Evolutionary conservation across 2,329 filamentous ascomycete genomes (phyloP), one percentile per base, ranked within the genome.

Genomic region (Tolypocladium ophioglossoides): DNA sequence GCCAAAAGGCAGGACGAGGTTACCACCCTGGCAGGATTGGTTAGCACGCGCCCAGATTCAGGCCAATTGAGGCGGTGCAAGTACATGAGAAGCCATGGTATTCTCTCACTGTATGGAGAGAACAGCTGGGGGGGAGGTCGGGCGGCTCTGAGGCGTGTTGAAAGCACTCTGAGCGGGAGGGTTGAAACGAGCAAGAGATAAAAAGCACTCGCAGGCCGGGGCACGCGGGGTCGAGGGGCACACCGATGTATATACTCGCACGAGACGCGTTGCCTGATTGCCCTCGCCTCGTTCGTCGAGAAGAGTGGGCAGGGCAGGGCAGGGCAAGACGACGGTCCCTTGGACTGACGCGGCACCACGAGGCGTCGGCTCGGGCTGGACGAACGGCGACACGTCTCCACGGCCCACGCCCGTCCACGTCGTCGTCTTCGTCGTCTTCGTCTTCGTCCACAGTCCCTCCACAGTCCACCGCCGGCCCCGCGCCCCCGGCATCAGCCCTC

Each of bases 81-180:
- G 32, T 63, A 72, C 82, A 84, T 75, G 81, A 85, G 72, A 85
- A 84, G 75, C 81, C 82, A 85, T 85, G 82, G 66, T 85, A 85
- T 73, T 84, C 81, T 84, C 82, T 80, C 82, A 85, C 85, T 74
- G 64, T 72, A 61, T 60, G 58, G 65, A 34, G 70, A 70, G 65
- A 65, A 61, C 62, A 66, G 61, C 56, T 55, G 50, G 55, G 54
- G 57, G 61, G 60, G 56, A 50, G 55, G 52, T 53, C 39, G 46
- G 56, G 57, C 54, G 62, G 54, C 35, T 57, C 55, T 51, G 62
- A 63, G 63, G 60, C 63, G 62, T 65, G 67, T 68, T 68, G 66
- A 69, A 70, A 54, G 56, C 60, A 63, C 62, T 62, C 47, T 59
- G 61, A 62, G 59, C 49, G 54, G 61, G 54, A 59, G 60, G 56